Percentiles rank a stretch among this genome's conserved stretches.
These are phyloP conservation scores for Triglochin maritima DNA, from an alignment of 106 monocot genomes.

Conservation along the genomic window DNA sequence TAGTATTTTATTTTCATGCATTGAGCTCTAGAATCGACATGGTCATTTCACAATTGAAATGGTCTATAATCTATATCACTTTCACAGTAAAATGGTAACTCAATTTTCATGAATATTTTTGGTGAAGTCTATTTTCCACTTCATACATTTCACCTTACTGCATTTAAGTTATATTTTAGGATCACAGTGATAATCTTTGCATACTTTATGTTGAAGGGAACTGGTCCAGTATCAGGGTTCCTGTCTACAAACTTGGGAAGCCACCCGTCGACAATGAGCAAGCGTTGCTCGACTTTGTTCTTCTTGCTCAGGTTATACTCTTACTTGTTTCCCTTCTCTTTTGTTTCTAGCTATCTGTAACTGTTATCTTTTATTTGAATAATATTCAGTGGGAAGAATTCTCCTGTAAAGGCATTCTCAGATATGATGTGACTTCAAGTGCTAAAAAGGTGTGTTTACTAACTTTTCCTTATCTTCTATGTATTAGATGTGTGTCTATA, in stretches of 20 bases:
- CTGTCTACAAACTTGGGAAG: constrained; percentile 39
- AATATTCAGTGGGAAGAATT: constrained; percentile 56
- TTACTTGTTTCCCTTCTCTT: not conserved
- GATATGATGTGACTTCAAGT: constrained; percentile 53
- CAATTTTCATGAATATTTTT: not conserved
- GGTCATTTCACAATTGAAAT: no score
- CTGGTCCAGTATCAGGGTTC: constrained; percentile 28
- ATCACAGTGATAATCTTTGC: not conserved
- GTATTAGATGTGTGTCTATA: not conserved
- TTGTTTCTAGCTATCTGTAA: not conserved
- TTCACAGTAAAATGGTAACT: no score
- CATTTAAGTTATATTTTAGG: not conserved
- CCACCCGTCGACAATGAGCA: constrained; percentile 22
- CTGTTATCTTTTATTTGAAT: not conserved
- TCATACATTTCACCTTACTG: not conserved
- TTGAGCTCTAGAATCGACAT: no score
- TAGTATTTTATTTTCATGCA: no score
- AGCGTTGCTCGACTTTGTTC: constrained; percentile 45
- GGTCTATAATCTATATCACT: no score
- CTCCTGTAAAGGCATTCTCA: constrained; percentile 41
- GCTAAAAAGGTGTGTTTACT: constrained; percentile 38
- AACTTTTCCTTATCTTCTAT: not conserved
- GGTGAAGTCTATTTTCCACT: not conserved
- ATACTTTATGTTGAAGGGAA: not conserved
- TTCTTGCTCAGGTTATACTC: constrained; percentile 45